Percentiles rank a stretch among this genome's conserved stretches.
Evolutionary conservation across 495 filamentous ascomycete genomes (phyloP).

Genomic region (Penicillium diatomitis): DNA sequence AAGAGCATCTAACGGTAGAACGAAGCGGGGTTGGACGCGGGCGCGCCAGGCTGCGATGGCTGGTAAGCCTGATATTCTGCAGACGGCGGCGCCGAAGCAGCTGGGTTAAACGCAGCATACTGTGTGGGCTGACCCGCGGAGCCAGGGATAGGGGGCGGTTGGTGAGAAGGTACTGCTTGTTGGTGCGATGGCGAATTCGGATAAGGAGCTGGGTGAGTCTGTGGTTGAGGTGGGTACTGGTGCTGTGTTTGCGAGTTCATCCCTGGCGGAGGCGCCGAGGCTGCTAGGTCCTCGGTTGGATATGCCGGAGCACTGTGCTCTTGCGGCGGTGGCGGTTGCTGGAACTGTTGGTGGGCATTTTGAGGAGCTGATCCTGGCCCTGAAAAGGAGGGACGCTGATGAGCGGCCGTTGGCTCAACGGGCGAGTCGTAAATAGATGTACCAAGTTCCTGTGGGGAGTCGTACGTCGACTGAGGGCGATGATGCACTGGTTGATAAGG

Average conservation of each 20-base stretch:
- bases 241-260: slow-evolving; percentile 39
- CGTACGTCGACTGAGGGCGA: slow-evolving; percentile 64
- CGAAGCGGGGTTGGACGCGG: slow-evolving; percentile 33
- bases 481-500: slow-evolving; percentile 36
- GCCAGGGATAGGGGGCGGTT: slow-evolving; percentile 34
- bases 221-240: slow-evolving; percentile 29
- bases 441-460: slow-evolving; percentile 73
- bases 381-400: slow-evolving; percentile 37
- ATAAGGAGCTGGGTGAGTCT: slow-evolving; percentile 35
- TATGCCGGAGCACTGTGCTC: slow-evolving; percentile 2
- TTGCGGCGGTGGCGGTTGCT: slow-evolving; percentile 23
- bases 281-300: no score
- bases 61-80: slow-evolving; percentile 47
- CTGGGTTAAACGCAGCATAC: slow-evolving; percentile 30
- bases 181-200: slow-evolving; percentile 35
- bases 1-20: slow-evolving; percentile 30
- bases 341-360: slow-evolving; percentile 29
- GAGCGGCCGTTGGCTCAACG: slow-evolving; percentile 35
- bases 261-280: slow-evolving; percentile 40
- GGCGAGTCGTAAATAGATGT: slow-evolving; percentile 81
- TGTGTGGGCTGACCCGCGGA: slow-evolving; percentile 34
- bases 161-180: slow-evolving; percentile 38
- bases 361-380: slow-evolving; percentile 30
- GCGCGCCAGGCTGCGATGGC: slow-evolving; percentile 23
- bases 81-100: slow-evolving; percentile 23